Base-by-base conservation (phyloP, 257 asterid species). In the Sherardia arvensis region DNA sequence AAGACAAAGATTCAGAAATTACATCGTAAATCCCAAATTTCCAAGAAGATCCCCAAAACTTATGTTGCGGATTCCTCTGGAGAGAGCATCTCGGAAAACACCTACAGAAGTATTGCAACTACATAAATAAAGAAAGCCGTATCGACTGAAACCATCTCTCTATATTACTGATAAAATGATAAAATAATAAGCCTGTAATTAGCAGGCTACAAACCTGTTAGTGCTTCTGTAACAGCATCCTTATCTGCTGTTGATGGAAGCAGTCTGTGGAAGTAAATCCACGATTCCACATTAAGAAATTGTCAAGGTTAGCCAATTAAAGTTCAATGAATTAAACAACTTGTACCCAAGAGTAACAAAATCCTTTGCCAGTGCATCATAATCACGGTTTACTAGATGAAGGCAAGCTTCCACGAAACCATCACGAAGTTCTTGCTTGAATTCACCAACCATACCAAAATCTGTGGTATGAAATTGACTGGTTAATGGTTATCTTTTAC, bases 381-480 rank as follows among this genome's bases (percentile, higher is more conserved):
- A 92, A 76, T 92, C 99, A 65, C 99, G 99, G 71, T 92, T 92
- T 64, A 92, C 95, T 71, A 92, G 97, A 75, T 92, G 99, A 77
- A 92, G 85, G 73, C 99, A 89, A 78, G 99, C 99, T 83, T 92
- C 97, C 56, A 92, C 82, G 79, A 92, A 92, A 56, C 96, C 97
- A 77, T 92, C 97, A 62, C 97, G 99, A 68, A 85, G 86, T 72
- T 92, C 97, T 84, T 85, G 81, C 61, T 79, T 85, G 78, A 92
- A 92, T 75, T 89, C 99, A 67, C 99, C 98, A 95, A 89, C 87
- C 99, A 92, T 92, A 66, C 99, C 99, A 33, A 92, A 92, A 72
- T 92, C 99, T 92, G 83, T 67, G 72, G 64, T 58, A 51, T 21
- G 48, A 68, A 70, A 48, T 4, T 66, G 21, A 25, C 60, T 3